Conservation (phyloP, 495 filamentous ascomycete genomes). For the Aspergillus haitiensis region DNA sequence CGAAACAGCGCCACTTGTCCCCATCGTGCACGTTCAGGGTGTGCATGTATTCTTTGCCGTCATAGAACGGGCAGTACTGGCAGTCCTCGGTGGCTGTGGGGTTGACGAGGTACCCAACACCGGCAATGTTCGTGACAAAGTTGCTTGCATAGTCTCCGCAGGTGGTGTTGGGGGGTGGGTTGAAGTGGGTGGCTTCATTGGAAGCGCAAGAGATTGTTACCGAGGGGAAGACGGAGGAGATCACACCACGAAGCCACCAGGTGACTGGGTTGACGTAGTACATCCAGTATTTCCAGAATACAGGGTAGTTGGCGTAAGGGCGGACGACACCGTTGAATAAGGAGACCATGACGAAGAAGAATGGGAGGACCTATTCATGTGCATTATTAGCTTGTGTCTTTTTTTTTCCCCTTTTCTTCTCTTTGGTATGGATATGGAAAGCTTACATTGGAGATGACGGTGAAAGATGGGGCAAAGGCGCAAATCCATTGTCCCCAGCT, state of each 20-base stretch:
- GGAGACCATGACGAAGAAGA: slow-evolving; percentile 76
- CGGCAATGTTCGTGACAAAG: slow-evolving; percentile 48
- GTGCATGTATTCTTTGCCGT: slow-evolving; percentile 65
- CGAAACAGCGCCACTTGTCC: slow-evolving; percentile 74
- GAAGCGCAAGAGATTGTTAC: slow-evolving; percentile 57
- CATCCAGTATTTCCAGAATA: slow-evolving; percentile 79
- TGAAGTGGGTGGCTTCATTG: slow-evolving; percentile 65
- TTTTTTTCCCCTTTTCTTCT: neutral
- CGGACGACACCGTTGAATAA: slow-evolving; percentile 76
- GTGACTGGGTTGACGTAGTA: slow-evolving; percentile 72
- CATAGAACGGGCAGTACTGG: slow-evolving; percentile 71
- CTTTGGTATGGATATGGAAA: slow-evolving; percentile 59
- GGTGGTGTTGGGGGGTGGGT: slow-evolving; percentile 60
- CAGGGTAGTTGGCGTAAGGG: slow-evolving; percentile 58
- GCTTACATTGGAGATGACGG: slow-evolving; percentile 70
- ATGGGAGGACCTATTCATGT: slow-evolving; percentile 51
- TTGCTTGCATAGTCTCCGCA: slow-evolving; percentile 61
- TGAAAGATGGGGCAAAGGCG: slow-evolving; percentile 77
- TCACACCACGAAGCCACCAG: slow-evolving; percentile 74
- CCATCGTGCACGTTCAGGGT: slow-evolving; percentile 63
- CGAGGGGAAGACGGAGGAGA: slow-evolving; percentile 58
- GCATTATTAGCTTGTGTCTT: slow-evolving; percentile 21
- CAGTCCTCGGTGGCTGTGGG: slow-evolving; percentile 58
- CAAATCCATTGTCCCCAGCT: slow-evolving; percentile 85
- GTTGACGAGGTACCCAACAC: slow-evolving; percentile 60